Percentiles rank a stretch among this genome's conserved stretches.
Conservation (phyloP, 225 moss, liverwort and hornwort species). For the Ulota crispa region DNA sequence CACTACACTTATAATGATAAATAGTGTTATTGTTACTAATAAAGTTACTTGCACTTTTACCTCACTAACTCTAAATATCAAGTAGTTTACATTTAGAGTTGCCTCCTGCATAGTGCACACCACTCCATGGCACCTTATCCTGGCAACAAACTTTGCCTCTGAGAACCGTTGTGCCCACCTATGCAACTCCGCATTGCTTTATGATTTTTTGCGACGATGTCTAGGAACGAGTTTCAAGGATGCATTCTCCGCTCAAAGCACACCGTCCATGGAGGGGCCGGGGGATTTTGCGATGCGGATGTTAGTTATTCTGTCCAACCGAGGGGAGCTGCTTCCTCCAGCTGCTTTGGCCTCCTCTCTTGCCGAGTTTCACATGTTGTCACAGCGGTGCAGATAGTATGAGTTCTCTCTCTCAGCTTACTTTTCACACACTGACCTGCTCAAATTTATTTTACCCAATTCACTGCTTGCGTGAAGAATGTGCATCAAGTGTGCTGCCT, state of each 20-base stretch:
- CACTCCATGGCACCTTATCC: too few relatives aligned
- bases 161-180: too few relatives aligned
- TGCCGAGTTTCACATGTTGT: slow-evolving; percentile 50
- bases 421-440: background rate
- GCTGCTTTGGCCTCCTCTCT: slow-evolving; percentile 60
- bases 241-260: slow-evolving; percentile 47
- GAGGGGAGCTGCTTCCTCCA: slow-evolving; percentile 57
- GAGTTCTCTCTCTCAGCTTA: background rate
- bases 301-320: slow-evolving; percentile 44
- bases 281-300: slow-evolving; percentile 46
- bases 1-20: too few relatives aligned
- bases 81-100: too few relatives aligned
- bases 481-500: background rate
- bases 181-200: too few relatives aligned
- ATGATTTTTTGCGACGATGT: too few relatives aligned
- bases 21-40: too few relatives aligned
- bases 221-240: slow-evolving; percentile 44
- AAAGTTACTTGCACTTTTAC: too few relatives aligned
- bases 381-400: slow-evolving; percentile 48
- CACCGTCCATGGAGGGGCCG: slow-evolving; percentile 41
- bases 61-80: too few relatives aligned
- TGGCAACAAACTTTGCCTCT: too few relatives aligned
- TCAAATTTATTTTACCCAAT: background rate
- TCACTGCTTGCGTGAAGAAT: background rate
- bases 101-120: too few relatives aligned